Base-by-base conservation (phyloP, 805 yeast genomes). In the Candida xiaguanensis region DNA sequence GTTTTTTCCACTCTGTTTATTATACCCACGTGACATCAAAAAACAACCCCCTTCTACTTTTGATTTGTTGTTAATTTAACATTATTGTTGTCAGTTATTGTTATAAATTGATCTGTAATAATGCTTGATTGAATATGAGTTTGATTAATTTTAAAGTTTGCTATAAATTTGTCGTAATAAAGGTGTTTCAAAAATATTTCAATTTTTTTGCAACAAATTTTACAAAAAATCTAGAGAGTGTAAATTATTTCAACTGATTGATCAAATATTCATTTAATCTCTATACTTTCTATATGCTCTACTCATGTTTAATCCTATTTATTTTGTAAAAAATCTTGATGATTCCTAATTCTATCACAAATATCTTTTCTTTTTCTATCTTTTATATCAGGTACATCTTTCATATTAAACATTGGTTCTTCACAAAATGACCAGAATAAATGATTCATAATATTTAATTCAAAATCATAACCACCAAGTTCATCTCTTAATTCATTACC, bases 371-470 rank as follows among this genome's bases (percentile, higher is more conserved):
- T 48, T 20, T 54, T 58, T 11, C 44, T 49, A 30, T 50, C 39
- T 3, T 40, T 51, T 7, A 42, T 23, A 4, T 36, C 47, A 1
- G 66, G 61, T 12, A 60, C 50, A n/a, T 46, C 47, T 8, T 35
- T 40, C 14, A 61, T 34, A 9, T 51, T 34, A 19, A 61, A 40
- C 13, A 38, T 37, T n/a, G 47, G 30, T 24, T 53, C 51, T n/a
- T 50, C 52, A 42, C 69, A 63, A 41, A 45, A 56, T 43, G 61
- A 51, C 59, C 59, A 53, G 32, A 54, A 50, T 20, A 59, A 39
- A 40, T 55, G 58, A 26, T 52, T 45, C 50, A 56, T 42, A n/a
- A 63, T 48, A 8, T 42, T 43, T 27, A 55, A 33, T 44, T 63
- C 69, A 23, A 61, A 46, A 40, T 63, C 69, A 38, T 46, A 46